Evolutionary conservation across 2,329 filamentous ascomycete genomes (phyloP).

Genomic region (Cercospora citrullina): DNA sequence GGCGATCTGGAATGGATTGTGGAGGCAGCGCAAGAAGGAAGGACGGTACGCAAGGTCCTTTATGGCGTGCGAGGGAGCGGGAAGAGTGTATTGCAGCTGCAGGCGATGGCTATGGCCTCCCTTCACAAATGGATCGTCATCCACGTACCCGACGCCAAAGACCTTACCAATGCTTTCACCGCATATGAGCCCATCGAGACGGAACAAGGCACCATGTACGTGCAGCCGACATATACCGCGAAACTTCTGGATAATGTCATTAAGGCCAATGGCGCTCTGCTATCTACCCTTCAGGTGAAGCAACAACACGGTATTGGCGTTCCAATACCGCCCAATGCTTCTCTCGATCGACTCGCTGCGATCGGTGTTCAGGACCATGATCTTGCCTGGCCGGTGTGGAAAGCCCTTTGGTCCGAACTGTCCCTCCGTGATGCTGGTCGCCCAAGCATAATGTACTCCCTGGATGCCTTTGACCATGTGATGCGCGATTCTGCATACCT

Average conservation of each 20-base stretch:
- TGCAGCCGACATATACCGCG: constrained; percentile 75
- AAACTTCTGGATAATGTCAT: constrained; percentile 71
- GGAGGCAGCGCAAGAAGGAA: constrained; percentile 49
- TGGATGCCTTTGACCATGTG: constrained; percentile 79
- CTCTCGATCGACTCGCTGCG: constrained; percentile 67
- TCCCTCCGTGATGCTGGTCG: constrained; percentile 44
- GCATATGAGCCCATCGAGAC: constrained; percentile 72
- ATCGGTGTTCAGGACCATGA: constrained; percentile 72
- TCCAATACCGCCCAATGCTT: constrained; percentile 58
- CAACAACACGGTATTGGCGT: constrained; percentile 60
- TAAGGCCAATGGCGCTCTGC: constrained; percentile 68
- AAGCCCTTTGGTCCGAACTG: constrained; percentile 81
- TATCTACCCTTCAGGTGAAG: constrained; percentile 56
- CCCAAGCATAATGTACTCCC: constrained; percentile 68
- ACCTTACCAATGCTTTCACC: constrained; percentile 76
- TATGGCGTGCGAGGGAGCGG: constrained; percentile 73
- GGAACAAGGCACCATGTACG: constrained; percentile 58
- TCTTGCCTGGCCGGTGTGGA: constrained; percentile 75
- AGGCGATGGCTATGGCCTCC: constrained; percentile 79
- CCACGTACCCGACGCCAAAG: constrained; percentile 85
- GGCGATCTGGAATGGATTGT: constrained; percentile 40
- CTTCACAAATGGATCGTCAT: constrained; percentile 86
- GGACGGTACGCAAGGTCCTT: constrained; percentile 61
- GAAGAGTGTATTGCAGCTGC: constrained; percentile 83
- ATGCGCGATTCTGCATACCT: constrained; percentile 79